Evolutionary conservation across 176 grass and related monocot species (phyloP).

Genomic region (sorghum (Sorghum bicolor)): DNA sequence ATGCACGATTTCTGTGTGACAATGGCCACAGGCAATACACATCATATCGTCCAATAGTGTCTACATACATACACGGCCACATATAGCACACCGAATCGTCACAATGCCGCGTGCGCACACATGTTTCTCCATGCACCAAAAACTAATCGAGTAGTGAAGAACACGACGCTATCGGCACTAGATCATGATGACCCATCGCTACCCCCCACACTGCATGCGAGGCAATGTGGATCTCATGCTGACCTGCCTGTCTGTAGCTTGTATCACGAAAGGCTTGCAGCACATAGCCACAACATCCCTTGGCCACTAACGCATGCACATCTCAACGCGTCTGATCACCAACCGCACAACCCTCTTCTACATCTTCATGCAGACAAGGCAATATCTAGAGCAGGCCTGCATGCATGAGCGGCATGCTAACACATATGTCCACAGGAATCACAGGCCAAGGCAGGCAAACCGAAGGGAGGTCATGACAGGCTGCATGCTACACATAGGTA

Average conservation of each 20-base stretch:
- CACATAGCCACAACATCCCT: too few species aligned
- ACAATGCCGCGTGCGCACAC: background rate
- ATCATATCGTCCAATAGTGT: background rate
- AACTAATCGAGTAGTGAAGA: background rate
- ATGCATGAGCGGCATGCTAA: background rate
- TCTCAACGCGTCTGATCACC: background rate
- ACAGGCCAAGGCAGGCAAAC: background rate
- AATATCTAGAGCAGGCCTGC: fast-evolving
- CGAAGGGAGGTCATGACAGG: background rate
- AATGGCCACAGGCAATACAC: background rate
- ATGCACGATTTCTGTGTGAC: background rate
- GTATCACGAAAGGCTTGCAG: background rate
- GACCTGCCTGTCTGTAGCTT: too few species aligned
- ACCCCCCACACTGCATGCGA: too few species aligned
- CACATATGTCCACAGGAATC: background rate
- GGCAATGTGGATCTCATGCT: too few species aligned
- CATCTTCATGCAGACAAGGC: too few species aligned
- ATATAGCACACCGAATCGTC: background rate
- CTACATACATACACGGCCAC: background rate
- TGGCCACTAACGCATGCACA: too few species aligned
- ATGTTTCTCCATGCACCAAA: background rate
- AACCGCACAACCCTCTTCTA: too few species aligned
- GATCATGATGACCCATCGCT: background rate
- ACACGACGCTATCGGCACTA: background rate
- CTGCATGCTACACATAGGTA: background rate